Percentiles rank a stretch among this genome's conserved stretches.
Conservation (phyloP, 257 asterid species). For the Anisodus acutangulus region DNA sequence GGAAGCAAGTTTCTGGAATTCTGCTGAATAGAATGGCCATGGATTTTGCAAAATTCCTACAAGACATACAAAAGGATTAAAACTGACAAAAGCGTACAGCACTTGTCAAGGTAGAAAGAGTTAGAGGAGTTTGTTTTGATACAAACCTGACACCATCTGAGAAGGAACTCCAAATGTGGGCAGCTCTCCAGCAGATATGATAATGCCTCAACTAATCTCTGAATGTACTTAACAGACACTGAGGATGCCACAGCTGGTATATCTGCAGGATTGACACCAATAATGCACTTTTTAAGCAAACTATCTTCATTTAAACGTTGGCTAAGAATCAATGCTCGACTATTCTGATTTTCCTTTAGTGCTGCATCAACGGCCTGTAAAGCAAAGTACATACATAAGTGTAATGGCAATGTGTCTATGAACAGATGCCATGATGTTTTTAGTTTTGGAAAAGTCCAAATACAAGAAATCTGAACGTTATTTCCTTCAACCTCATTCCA, state of each 20-base stretch:
- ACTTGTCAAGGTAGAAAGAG: constrained; percentile 13
- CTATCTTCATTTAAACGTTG: constrained; percentile 89
- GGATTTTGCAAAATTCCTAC: constrained; percentile 81
- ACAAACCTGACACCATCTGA: constrained; percentile 89
- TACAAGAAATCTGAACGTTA: not conserved
- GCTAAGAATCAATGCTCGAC: constrained; percentile 82
- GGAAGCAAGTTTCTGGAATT: constrained; percentile 80
- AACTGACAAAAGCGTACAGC: constrained; percentile 12
- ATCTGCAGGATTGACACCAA: constrained; percentile 69
- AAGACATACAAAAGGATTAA: constrained; percentile 23
- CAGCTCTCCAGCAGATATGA: constrained; percentile 83
- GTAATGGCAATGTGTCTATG: not conserved
- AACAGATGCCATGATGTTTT: constrained; percentile 5
- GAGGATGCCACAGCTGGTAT: constrained; percentile 82
- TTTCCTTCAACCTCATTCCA: constrained; percentile 23
- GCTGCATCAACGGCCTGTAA: constrained; percentile 90
- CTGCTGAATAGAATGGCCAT: constrained; percentile 81
- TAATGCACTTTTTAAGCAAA: constrained; percentile 78
- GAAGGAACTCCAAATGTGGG: constrained; percentile 90
- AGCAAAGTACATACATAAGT: constrained; percentile 25
- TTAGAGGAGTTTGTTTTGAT: not conserved
- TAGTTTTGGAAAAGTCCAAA: not conserved
- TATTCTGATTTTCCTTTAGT: constrained; percentile 60
- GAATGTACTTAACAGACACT: constrained; percentile 76
- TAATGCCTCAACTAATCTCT: constrained; percentile 83